Base-by-base conservation (phyloP, 2,329 filamentous ascomycete genomes). In the Delphinella strobiligena region DNA sequence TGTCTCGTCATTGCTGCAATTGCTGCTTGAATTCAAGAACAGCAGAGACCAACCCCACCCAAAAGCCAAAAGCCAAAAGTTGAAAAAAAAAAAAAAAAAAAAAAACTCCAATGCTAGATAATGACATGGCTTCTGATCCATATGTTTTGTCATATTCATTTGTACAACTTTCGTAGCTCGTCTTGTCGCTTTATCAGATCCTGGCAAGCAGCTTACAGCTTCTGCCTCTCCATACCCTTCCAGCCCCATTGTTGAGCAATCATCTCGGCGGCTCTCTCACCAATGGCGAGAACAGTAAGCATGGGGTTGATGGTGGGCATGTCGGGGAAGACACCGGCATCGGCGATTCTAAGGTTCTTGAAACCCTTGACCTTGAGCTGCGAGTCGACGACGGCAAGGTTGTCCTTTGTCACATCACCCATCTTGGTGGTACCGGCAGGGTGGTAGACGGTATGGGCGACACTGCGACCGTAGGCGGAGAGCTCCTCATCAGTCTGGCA, bases 391-490 rank as follows among this genome's bases (percentile, higher is more conserved):
- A 93, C 87, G 4, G 84, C 85, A 58, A 79, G 63, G 36, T 73
- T 63, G 56, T 93, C 83, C 38, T 66, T 72, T 41, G 59, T 60
- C 4, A 82, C 62, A 53, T 88, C 78, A 24, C 85, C 85, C 86
- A 93, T 93, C 70, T 87, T 87, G 40, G 85, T 91, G 14, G 86
- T 93, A 38, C 86, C 86, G 10, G 82, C 81, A 0, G 86, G 86
- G 61, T 93, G 86, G 63, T 93, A 93, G 19, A 93, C 85, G 2
- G 86, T 93, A 61, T 93, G 86, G 4, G 85, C 85, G 4, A 74
- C 86, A 34, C 77, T 74, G 34, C 86, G 74, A 27, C 82, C 86
- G 59, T 93, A 93, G 63, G 87, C 78, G 58, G 73, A 80, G 7
- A 93, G 71, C 41, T 82, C 80, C 61, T 88, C 84, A 54, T 93